Evolutionary conservation across 2,329 filamentous ascomycete genomes (phyloP), one percentile per base, ranked within the genome.

Genomic region (Nothophaeocryptopus gaeumannii): DNA sequence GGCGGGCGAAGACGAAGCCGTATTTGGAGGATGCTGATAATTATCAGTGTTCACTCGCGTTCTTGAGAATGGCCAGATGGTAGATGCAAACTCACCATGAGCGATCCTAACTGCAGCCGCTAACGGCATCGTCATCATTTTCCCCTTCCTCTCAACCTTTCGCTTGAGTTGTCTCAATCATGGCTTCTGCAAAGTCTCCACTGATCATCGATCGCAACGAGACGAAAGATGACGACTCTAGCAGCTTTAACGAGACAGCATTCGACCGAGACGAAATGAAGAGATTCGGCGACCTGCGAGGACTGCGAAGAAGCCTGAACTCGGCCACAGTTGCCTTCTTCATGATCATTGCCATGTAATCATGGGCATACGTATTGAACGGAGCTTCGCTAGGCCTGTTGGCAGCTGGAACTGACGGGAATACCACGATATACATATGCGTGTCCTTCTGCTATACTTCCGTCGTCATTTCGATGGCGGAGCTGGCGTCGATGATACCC

Each of bases 41-140:
- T 30, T 12, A n/a, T 4, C 10, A 40, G 3, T 10, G 20, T 26
- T 26, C 7, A 3, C 20, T 26, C 3, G 3, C 20, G 7, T 4
- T 26, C 3, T 7, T 26, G 20, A 4, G 3, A 7, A 7, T 26
- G 20, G n/a, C n/a, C n/a, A n/a, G n/a, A n/a, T 12, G 8, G 31
- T 11, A 15, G 5, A 8, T 16, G 13, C 26, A 26, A 33, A 32
- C 37, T 15, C 33, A 5, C 43, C 12, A 30, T 42, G 31, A 12
- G 37, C 47, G 13, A 51, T 45, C 39, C 51, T 39, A 31, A 53
- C 73, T 41, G 73, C 74, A 45, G 76, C 77, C 1, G 81, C 74
- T 3, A 84, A 72, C 29, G 80, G 80, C 76, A 83, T 80, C 33
- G 81, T 84, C 58, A 83, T 78, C 7, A 26, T 26, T 26, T 4